Percentiles rank a stretch among this genome's conserved stretches.
Conservation (phyloP, 345 rosid genomes). For the Populus alba region DNA sequence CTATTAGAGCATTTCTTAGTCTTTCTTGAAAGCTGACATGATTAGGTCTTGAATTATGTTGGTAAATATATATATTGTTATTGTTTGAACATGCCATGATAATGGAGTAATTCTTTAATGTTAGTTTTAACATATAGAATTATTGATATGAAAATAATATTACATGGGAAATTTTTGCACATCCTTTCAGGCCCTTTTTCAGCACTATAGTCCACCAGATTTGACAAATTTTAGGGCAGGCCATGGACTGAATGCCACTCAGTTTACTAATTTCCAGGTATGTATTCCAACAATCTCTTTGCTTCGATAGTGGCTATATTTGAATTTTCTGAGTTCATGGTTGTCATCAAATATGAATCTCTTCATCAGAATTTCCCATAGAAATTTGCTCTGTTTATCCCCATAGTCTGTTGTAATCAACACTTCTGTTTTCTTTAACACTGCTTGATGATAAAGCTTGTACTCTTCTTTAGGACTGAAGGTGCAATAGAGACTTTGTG, state of each 20-base stretch:
- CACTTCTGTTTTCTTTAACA: not conserved
- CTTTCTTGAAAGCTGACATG: not conserved
- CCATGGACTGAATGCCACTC: slow-evolving; percentile 11
- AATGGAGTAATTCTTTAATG: not conserved
- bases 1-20: not conserved
- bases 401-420: not conserved
- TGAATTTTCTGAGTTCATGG: not conserved
- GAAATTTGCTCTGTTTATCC: too few species aligned
- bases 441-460: not conserved
- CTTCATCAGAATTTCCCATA: too few species aligned
- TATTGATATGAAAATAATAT: not conserved
- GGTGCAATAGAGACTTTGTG: not conserved
- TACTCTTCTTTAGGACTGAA: not conserved
- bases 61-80: not conserved
- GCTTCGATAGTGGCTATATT: not conserved
- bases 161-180: not conserved
- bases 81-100: not conserved
- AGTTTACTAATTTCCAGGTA: slow-evolving; percentile 28
- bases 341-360: not conserved
- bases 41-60: not conserved
- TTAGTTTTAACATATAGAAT: not conserved
- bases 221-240: slow-evolving; percentile 12
- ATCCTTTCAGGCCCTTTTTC: slow-evolving; percentile 27
- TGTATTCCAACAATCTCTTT: slow-evolving; percentile 21
- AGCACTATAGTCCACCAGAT: slow-evolving; percentile 15